Evolutionary conservation across 163 green algal genomes (phyloP).

Genomic region (Scenedesmus sp.): DNA sequence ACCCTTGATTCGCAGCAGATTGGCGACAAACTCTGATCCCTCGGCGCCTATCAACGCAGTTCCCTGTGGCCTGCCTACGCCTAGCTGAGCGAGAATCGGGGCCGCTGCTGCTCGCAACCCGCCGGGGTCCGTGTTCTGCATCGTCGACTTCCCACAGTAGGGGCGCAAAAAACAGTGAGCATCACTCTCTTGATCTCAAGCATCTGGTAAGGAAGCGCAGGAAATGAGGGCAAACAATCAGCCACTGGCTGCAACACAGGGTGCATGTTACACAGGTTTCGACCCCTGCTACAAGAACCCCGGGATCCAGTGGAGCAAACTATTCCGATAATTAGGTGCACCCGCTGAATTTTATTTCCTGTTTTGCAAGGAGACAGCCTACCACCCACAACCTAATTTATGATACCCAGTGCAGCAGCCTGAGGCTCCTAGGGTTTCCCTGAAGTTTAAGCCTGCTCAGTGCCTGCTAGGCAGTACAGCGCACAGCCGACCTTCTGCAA

Average conservation of each 20-base stretch:
- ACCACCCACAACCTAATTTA: too few species aligned
- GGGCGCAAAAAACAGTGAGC: neutral
- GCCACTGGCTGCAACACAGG: neutral
- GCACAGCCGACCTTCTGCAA: too few species aligned
- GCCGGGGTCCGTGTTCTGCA: neutral
- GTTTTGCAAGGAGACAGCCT: too few species aligned
- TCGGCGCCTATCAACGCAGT: slow-evolving; percentile 57
- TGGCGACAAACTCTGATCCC: slow-evolving; percentile 47
- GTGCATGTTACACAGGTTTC: neutral
- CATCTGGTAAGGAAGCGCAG: neutral
- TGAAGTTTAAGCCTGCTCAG: too few species aligned
- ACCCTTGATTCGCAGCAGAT: slow-evolving; percentile 19
- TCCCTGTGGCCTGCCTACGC: slow-evolving; percentile 36
- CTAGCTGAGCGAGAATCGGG: slow-evolving; percentile 16
- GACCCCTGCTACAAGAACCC: neutral
- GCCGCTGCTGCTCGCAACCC: slow-evolving; percentile 23
- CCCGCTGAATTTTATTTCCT: too few species aligned
- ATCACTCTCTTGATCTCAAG: neutral
- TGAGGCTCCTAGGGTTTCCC: too few species aligned
- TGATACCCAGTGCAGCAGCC: too few species aligned
- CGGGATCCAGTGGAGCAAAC: too few species aligned
- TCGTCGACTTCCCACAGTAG: neutral
- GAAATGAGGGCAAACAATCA: neutral
- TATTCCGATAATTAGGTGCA: too few species aligned
- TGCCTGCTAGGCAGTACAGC: too few species aligned